Base-by-base conservation (phyloP, 1,139 yeast genomes). In the Pneumocystis wakefieldiae region DNA sequence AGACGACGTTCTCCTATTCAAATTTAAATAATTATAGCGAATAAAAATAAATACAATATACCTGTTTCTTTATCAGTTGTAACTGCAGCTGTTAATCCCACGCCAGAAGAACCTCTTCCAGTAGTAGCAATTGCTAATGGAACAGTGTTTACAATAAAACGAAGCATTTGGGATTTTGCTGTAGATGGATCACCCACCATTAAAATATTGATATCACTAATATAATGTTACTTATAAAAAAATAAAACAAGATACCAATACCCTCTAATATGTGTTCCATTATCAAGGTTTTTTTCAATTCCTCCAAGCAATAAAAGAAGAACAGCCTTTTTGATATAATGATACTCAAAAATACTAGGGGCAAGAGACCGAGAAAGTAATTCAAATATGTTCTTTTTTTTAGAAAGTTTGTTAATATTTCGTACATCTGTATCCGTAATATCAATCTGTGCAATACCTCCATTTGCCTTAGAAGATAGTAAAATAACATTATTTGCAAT, bases 181-280 rank as follows among this genome's bases (percentile, higher is more conserved):
- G 98, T 92, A 6, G 97, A 90, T 6, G 99, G 99, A 74, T 92
- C 99, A 76, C 99, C 99, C 57, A 92, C 97, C 96, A 92, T 87
- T 63, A 92, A 78, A 65, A 92, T 80, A 72, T 92, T 92, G 73
- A 92, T 92, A 76, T 94, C 98, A 76, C 99, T 98, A 24, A 32
- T 48, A 24, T 48, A 48, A 48, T 48, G 12, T 48, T 48, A 48
- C 14, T 48, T 24, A 24, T 24, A 3, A 48, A 48, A 24, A 12
- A 39, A 39, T 2, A 39, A n/a, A 48, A 12, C 4, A 48, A 8
- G 24, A 7, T 8, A 24, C 24, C 7, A 48, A 48, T 48, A 48
- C 55, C 55, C 55, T 80, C 99, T 86, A 72, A 92, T 84, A 76
- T 92, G 98, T 12, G 97, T 87, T 15, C 98, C 98, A 71, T 92